Conservation (phyloP, 225 moss, liverwort and hornwort species). For the Marchantia paleacea region DNA sequence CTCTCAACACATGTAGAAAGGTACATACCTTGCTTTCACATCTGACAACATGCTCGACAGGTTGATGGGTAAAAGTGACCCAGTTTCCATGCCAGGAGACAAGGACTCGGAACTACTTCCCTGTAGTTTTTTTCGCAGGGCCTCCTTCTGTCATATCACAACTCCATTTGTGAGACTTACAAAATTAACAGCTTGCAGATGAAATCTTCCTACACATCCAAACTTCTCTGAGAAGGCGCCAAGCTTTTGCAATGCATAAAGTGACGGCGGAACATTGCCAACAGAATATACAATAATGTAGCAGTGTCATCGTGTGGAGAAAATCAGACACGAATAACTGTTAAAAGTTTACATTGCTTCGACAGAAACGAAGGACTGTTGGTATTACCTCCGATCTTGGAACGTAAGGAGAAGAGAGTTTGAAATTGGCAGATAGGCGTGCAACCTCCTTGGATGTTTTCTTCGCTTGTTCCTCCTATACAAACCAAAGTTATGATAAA, state of each 20-base stretch:
- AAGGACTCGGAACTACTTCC: slow-evolving; percentile 40
- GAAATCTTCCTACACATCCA: neutral
- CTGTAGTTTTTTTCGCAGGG: slow-evolving; percentile 60
- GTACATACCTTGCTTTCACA: slow-evolving; percentile 39
- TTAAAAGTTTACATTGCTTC: no score
- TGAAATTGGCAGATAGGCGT: slow-evolving; percentile 57
- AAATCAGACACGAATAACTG: no score
- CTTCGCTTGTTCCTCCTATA: slow-evolving; percentile 66
- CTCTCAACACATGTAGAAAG: no score
- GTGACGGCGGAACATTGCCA: neutral
- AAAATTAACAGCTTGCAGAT: neutral
- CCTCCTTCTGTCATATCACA: slow-evolving; percentile 57
- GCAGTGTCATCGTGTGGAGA: no score
- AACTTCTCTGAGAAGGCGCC: neutral
- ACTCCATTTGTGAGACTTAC: neutral
- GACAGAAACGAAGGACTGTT: neutral
- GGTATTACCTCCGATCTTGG: slow-evolving; percentile 62
- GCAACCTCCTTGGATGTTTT: slow-evolving; percentile 60
- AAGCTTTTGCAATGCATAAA: neutral
- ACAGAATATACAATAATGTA: no score
- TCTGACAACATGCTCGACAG: slow-evolving; percentile 34
- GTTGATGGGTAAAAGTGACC: slow-evolving; percentile 27
- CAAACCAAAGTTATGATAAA: neutral
- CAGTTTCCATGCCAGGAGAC: slow-evolving; percentile 37
- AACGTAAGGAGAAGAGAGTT: slow-evolving; percentile 79